These are phyloP conservation scores for Lepraria neglecta DNA, from an alignment of 495 filamentous ascomycete genomes.

Conservation along the genomic window DNA sequence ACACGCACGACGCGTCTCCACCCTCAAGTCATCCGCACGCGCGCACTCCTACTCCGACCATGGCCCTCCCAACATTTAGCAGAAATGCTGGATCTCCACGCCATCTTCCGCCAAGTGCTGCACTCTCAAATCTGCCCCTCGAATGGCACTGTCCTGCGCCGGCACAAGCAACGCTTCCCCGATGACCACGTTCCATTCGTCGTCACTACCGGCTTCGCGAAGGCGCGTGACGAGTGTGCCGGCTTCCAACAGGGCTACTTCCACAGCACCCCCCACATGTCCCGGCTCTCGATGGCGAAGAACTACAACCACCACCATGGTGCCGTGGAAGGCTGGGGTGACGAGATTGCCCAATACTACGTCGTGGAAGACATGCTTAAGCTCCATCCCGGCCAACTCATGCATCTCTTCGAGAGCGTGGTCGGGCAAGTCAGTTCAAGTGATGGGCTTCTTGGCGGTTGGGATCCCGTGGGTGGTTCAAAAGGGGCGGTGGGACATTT, in stretches of 20 bases:
- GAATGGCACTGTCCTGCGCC: constrained; percentile 53
- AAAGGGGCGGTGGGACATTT: constrained; percentile 51
- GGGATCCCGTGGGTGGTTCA: constrained; percentile 23
- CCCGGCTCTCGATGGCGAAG: constrained; percentile 14
- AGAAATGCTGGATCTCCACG: constrained; percentile 50
- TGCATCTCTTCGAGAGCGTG: constrained; percentile 50
- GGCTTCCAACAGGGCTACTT: constrained; percentile 18
- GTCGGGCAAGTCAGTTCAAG: constrained; percentile 20
- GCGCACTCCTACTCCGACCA: constrained; percentile 51
- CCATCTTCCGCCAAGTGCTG: constrained; percentile 46
- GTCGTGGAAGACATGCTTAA: constrained; percentile 63
- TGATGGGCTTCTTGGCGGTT: background rate
- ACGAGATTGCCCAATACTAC: constrained; percentile 58
- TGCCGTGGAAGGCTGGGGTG: constrained; percentile 53
- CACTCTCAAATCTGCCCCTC: constrained; percentile 53
- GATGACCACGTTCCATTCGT: constrained; percentile 43
- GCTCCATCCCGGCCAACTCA: constrained; percentile 51
- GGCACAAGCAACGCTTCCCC: constrained; percentile 50
- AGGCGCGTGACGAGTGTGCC: constrained; percentile 35
- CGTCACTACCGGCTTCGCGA: constrained; percentile 44
- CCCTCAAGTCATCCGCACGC: constrained; percentile 40
- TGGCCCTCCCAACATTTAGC: constrained; percentile 49
- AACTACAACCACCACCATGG: constrained; percentile 40
- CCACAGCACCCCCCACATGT: constrained; percentile 27
- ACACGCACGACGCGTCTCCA: constrained; percentile 44